A percentile compares a stretch with the other conserved stretches of the same genome.
Evolutionary conservation across 1,284 basidiomycete species (phyloP).

Genomic region (Lignosus rhinocerotis): DNA sequence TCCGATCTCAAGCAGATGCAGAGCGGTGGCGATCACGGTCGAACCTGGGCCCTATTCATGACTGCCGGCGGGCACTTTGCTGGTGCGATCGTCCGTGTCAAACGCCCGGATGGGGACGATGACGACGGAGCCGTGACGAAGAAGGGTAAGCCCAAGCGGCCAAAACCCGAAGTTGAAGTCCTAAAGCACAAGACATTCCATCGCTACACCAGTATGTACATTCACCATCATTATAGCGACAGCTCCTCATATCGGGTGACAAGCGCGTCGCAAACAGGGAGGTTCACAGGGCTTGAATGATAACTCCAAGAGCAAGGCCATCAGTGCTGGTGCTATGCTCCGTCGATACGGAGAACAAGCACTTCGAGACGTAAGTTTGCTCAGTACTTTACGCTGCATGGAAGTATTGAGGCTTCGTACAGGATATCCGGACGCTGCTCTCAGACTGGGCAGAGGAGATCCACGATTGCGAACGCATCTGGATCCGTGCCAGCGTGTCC

Average conservation of each 20-base stretch:
- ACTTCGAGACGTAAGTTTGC: conserved; percentile 73
- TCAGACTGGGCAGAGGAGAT: conserved; percentile 86
- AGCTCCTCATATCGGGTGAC: background rate
- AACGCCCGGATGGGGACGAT: conserved; percentile 48
- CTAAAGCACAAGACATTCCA: conserved; percentile 96
- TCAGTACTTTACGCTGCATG: no score
- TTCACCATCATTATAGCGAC: background rate
- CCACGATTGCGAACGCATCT: conserved; percentile 80
- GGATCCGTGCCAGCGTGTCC: conserved; percentile 83
- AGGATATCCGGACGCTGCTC: conserved; percentile 87
- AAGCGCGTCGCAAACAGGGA: conserved; percentile 96
- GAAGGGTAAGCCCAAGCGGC: conserved; percentile 60
- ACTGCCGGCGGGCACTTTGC: conserved; percentile 98
- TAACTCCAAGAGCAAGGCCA: conserved; percentile 89
- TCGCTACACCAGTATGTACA: conserved; percentile 87
- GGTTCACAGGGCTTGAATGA: conserved; percentile 94
- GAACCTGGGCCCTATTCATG: conserved; percentile 94
- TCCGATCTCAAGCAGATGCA: conserved; percentile 71
- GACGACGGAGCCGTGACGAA: conserved; percentile 44
- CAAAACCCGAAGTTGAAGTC: conserved; percentile 74
- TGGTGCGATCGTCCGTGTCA: conserved; percentile 81
- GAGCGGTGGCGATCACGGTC: conserved; percentile 53
- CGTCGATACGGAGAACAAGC: conserved; percentile 96
- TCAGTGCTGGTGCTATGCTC: conserved; percentile 92
- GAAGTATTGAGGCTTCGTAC: no score